A percentile compares a stretch with the other conserved stretches of the same genome.
Evolutionary conservation across 1,139 yeast species (phyloP).

Genomic region (Candida sojae): DNA sequence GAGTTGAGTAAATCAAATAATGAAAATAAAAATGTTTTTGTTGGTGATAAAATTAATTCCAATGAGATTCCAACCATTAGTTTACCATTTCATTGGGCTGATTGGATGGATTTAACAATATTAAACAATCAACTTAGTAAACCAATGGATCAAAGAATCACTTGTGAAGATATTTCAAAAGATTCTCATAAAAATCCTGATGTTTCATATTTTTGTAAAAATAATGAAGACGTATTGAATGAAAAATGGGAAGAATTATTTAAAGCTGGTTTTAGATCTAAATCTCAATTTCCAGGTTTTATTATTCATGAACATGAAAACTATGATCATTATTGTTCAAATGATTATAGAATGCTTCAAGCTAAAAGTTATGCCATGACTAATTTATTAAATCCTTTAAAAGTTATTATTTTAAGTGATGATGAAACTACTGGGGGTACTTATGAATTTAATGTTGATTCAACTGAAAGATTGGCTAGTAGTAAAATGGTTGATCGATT

Average conservation of each 20-base stretch:
- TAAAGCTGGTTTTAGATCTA: conserved; percentile 19
- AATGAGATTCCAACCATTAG: conserved; percentile 2
- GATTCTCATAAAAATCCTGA: conserved; percentile 23
- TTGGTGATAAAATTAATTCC: conserved; percentile 8
- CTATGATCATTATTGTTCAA: conserved; percentile 28
- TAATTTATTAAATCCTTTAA: conserved; percentile 30
- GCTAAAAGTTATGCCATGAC: conserved; percentile 30
- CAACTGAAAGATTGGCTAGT: conserved; percentile 22
- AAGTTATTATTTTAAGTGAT: conserved; percentile 29
- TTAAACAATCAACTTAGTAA: conserved; percentile 41
- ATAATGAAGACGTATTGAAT: conserved; percentile 20
- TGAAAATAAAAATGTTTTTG: conserved; percentile 10
- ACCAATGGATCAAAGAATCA: conserved; percentile 20
- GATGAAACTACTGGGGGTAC: conserved; percentile 22
- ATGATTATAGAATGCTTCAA: conserved; percentile 29
- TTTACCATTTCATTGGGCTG: conserved; percentile 37
- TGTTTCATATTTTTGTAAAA: conserved; percentile 22
- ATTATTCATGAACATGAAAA: conserved; percentile 26
- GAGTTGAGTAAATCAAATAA: background rate
- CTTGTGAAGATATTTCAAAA: conserved; percentile 23
- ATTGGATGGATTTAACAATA: conserved; percentile 25
- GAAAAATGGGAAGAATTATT: conserved; percentile 20
- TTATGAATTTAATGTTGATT: conserved; percentile 32
- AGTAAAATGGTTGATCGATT: conserved; percentile 24
- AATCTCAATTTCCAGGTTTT: conserved; percentile 30